Base-by-base conservation (phyloP, 2,329 filamentous ascomycete genomes). In the Dryadomyces sulphureus region DNA sequence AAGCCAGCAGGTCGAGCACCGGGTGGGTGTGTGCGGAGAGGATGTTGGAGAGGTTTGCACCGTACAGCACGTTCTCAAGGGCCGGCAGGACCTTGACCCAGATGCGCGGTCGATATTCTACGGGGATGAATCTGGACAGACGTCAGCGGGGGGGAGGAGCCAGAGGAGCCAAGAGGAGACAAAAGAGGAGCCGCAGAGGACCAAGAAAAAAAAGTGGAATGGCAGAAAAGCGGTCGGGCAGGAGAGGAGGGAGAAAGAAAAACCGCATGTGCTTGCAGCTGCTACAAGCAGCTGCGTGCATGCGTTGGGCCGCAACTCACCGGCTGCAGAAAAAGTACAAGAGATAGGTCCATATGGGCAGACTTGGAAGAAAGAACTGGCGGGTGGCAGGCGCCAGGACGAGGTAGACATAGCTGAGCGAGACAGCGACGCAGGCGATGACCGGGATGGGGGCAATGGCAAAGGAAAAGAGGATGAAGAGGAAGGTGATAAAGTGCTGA, bases 61-160 rank as follows among this genome's bases (percentile, higher is more conserved):
- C 90, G 60, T 95, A 96, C 30, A 96, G 73, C 51, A 96, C 92
- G 63, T 96, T 95, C 66, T 96, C 90, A 52, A 96, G 76, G 17
- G 90, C 87, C 5, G 90, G 90, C 32, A 96, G 75, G 24, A 96
- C 87, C 57, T 89, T 87, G 54, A 95, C 90, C 85, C 88, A 94
- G 57, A 95, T 95, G 51, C 87, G 83, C 49, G 89, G 89, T 54
- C 90, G 80, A 67, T 88, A 92, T 59, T 90, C 84, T 54, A 79
- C 76, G 34, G 87, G 84, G 55, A 95, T 89, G 66, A 94, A 95
- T 59, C 88, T 94, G 58, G 11, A 7, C 42, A 43, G 45, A 44
- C 19, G 16, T 32, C 38, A 41, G 36, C 22, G 12, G n/a, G n/a
- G n/a, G n/a, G n/a, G n/a, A n/a, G n/a, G n/a, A n/a, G n/a, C n/a